A percentile compares a stretch with the other conserved stretches of the same genome.
Evolutionary conservation across 176 grass and related monocot genomes (phyloP).

Genomic region (Luzula sylvatica): DNA sequence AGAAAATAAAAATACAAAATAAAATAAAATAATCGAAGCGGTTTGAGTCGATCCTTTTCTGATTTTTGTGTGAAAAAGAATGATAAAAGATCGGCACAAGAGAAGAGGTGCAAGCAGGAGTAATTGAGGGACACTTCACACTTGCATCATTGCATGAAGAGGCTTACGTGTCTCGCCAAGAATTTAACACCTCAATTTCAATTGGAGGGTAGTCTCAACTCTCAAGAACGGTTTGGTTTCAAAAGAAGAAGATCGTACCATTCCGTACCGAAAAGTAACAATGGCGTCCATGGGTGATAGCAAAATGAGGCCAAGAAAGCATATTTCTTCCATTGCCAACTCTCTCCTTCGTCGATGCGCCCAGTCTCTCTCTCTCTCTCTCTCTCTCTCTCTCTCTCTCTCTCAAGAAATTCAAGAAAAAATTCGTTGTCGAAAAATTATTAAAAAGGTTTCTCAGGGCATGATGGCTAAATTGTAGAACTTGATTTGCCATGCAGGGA

Average conservation of each 20-base stretch:
- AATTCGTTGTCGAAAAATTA: too few species aligned
- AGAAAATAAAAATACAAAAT: too few species aligned
- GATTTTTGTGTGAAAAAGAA: neutral
- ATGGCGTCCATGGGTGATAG: slow-evolving; percentile 18
- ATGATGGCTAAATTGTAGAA: neutral
- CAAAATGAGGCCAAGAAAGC: slow-evolving; percentile 27
- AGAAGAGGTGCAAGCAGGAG: too few species aligned
- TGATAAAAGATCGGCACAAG: neutral
- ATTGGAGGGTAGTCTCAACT: neutral
- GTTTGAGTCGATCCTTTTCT: slow-evolving; percentile 8
- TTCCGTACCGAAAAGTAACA: neutral
- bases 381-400: slow-evolving; percentile 1
- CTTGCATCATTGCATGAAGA: neutral
- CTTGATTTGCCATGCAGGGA: slow-evolving; percentile 37
- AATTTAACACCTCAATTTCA: neutral
- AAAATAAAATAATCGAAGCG: neutral
- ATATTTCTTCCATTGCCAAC: slow-evolving; percentile 70
- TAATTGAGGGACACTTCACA: too few species aligned
- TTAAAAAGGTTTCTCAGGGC: too few species aligned
- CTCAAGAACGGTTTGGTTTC: neutral
- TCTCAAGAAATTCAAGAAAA: too few species aligned
- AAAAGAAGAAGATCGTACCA: neutral
- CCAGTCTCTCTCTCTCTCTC: slow-evolving; percentile 15
- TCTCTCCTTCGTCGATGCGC: slow-evolving; percentile 53
- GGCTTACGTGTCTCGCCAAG: neutral